phyloP scores from a whole-genome alignment of 139 green algal species.

The Coccomyxa sp. region DNA sequence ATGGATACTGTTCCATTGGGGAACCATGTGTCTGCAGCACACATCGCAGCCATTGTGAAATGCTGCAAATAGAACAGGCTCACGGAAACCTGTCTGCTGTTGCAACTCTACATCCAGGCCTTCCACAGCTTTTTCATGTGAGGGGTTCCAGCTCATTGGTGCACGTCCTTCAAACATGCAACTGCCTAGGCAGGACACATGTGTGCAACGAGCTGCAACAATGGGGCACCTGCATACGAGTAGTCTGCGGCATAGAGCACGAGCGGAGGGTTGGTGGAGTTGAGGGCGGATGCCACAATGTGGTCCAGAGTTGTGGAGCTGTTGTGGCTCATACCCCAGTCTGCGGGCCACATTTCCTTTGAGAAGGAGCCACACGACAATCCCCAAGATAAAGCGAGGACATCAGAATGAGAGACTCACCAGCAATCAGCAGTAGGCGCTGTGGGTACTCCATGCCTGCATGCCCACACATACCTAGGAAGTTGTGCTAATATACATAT shows the following conservation, averaged over 20 bases:
- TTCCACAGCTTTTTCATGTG: no score
- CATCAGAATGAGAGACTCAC: no score
- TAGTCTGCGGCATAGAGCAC: conserved; percentile 23
- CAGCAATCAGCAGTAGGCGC: conserved; percentile 7
- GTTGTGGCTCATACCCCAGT: conserved; percentile 23
- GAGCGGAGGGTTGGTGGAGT: neutral
- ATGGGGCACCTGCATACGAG: conserved; percentile 16
- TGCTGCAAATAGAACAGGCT: neutral
- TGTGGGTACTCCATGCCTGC: conserved; percentile 15
- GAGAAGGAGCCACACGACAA: no score
- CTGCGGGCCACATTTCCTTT: neutral
- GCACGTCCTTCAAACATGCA: no score
- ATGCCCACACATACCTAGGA: neutral
- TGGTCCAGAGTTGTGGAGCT: conserved; percentile 16
- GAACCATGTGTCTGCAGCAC: conserved; percentile 21
- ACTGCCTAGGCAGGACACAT: no score
- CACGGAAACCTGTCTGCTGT: neutral
- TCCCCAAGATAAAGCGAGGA: no score
- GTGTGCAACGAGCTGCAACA: no score
- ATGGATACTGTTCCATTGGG: conserved; percentile 13
- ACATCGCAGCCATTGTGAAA: neutral
- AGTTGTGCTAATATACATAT: no score
- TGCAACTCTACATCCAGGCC: neutral
- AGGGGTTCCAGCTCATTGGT: no score
- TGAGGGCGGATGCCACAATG: neutral